Evolutionary conservation across 495 filamentous ascomycete genomes (phyloP), one percentile per base, ranked within the genome.

Genomic region (Durotheca rogersii): DNA sequence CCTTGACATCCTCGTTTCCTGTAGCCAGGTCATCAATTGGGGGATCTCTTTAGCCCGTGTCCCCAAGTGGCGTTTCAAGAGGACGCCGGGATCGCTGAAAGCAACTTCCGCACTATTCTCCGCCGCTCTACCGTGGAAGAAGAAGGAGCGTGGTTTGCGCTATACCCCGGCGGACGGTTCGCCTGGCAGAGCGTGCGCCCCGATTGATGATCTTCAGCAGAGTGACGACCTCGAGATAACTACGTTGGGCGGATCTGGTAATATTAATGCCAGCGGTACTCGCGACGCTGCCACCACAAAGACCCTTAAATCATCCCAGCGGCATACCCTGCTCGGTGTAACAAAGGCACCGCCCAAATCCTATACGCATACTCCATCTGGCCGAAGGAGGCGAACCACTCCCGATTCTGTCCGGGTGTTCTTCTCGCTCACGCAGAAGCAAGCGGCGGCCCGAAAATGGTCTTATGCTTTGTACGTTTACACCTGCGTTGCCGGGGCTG

Each of bases 61-160:
- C 27, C 93, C 93, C 1, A 88, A 80, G 51, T 96, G 92, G 89
- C 86, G 90, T 25, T 91, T 97, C 55, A 80, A 83, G 51, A 81
- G 83, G 14, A 66, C 50, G 32, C 12, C 61, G 11, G 20, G 47
- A 45, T 47, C 60, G 1, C 42, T 56, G 30, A 70, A 59, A 60
- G 53, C 47, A 14, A 49, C 9, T 7, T 62, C 46, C 33, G 36
- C 47, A 15, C 50, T 58, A 17, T 36, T 77, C 6, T 47, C 60
- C 9, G 56, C 49, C 1, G 21, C 71, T 15, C 51, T 69, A 41
- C 40, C 67, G 2, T 60, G 61, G 37, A 56, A 50, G 32, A 64
- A 61, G 11, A 30, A 64, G 23, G 70, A 61, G 41, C 59, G 64
- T n/a, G 64, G 65, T 9, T 19, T 66, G 16, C 61, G 63, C 20